Conservation (phyloP, 345 rosid genomes). For the Dovyalis caffra region DNA sequence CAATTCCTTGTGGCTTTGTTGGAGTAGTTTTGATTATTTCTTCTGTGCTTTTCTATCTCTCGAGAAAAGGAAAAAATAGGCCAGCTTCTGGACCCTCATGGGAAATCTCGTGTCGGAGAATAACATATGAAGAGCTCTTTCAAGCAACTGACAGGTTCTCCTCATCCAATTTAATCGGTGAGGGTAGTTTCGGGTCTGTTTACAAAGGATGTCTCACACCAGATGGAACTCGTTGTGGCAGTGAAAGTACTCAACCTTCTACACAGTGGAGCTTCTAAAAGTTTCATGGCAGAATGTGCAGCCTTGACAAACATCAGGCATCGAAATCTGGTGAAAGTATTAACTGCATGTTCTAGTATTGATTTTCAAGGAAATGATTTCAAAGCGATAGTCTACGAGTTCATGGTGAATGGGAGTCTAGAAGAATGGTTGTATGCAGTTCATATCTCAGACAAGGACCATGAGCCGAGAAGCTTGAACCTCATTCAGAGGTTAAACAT, state of each 20-base stretch:
- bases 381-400: no score
- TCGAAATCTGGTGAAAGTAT: conserved; percentile 2
- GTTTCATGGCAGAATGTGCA: conserved; percentile 4
- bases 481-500: no score
- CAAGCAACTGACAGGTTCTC: conserved; percentile 1
- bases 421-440: no score
- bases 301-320: conserved; percentile 4
- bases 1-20: neutral
- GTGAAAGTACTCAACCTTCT: conserved; percentile 5
- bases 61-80: neutral
- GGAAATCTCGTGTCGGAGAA: neutral
- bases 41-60: neutral
- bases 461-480: no score
- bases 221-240: neutral
- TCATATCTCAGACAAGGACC: no score
- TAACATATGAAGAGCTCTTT: neutral
- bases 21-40: neutral
- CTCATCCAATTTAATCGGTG: no score
- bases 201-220: no score
- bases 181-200: no score
- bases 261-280: neutral
- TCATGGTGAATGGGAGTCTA: no score
- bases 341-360: neutral
- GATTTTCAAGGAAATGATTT: no score
- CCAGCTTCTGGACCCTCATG: neutral